These are phyloP conservation scores for Tetracladium marchalianum DNA, from an alignment of 495 filamentous ascomycete genomes.

Conservation along the genomic window DNA sequence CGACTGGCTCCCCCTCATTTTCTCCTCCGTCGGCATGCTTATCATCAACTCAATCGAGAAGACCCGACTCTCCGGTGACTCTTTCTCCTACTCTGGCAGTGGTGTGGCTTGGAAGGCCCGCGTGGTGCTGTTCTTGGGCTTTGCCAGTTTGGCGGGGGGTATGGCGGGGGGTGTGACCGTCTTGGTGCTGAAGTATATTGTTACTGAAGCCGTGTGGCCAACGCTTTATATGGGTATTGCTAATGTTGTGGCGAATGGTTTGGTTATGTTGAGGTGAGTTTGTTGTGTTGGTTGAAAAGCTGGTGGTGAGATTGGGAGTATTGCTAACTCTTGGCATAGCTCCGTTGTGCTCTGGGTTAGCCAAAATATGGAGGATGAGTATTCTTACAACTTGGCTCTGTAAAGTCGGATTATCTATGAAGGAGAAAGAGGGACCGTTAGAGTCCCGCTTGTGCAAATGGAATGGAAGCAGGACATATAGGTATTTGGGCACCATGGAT, in stretches of 20 bases:
- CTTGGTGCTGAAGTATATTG: slow-evolving; percentile 84
- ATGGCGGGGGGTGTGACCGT: slow-evolving; percentile 87
- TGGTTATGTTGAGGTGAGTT: slow-evolving; percentile 83
- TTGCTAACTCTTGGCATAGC: slow-evolving; percentile 30
- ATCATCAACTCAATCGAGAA: slow-evolving; percentile 99
- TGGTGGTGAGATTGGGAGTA: background rate
- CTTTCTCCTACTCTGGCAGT: slow-evolving; percentile 73
- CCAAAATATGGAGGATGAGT: slow-evolving; percentile 99
- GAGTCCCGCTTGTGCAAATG: background rate
- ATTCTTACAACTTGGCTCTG: slow-evolving; percentile 88
- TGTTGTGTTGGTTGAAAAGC: slow-evolving; percentile 8
- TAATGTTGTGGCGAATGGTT: slow-evolving; percentile 77
- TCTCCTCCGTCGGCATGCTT: slow-evolving; percentile 87
- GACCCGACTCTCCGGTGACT: slow-evolving; percentile 72
- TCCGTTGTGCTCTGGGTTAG: slow-evolving; percentile 89
- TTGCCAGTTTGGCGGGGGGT: slow-evolving; percentile 88
- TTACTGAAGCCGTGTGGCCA: slow-evolving; percentile 66
- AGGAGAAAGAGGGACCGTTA: background rate
- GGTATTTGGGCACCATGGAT: no score
- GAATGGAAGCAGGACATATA: background rate
- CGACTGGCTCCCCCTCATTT: slow-evolving; percentile 98
- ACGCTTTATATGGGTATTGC: slow-evolving; percentile 90
- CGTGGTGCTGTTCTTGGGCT: slow-evolving; percentile 90
- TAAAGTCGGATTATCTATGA: slow-evolving; percentile 29
- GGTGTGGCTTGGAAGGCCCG: slow-evolving; percentile 95